Evolutionary conservation across 139 green algal genomes (phyloP).

Genomic region (Edaphochlamys debaryana): DNA sequence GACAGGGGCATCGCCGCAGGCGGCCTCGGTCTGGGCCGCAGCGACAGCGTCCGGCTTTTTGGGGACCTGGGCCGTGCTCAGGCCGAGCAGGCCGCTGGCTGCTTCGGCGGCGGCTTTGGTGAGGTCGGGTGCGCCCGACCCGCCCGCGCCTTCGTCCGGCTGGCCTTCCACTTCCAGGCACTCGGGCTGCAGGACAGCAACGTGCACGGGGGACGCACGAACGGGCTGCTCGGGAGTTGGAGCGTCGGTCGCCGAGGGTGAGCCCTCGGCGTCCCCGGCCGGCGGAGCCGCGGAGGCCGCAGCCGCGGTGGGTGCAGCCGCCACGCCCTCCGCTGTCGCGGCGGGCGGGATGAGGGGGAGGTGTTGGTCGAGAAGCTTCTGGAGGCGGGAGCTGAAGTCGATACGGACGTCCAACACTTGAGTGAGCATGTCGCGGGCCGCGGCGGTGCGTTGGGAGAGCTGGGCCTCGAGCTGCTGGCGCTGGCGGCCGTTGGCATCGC

Average conservation of each 20-base stretch:
- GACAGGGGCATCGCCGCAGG: too few relatives aligned
- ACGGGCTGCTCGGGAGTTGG: not conserved
- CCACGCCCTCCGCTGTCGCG: not conserved
- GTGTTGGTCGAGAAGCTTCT: not conserved
- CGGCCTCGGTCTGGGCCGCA: not conserved
- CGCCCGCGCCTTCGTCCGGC: too few relatives aligned
- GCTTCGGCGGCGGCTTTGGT: too few relatives aligned
- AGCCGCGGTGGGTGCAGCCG: too few relatives aligned
- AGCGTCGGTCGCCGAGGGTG: too few relatives aligned
- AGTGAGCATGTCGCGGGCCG: not conserved
- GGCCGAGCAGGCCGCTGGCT: too few relatives aligned
- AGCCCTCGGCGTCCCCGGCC: too few relatives aligned
- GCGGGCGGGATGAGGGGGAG: not conserved
- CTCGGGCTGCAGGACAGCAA: not conserved
- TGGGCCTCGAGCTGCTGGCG: not conserved
- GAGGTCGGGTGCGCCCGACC: too few relatives aligned
- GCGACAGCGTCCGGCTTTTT: not conserved
- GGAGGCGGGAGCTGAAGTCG: not conserved
- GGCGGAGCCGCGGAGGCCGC: too few relatives aligned
- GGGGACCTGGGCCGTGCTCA: not conserved
- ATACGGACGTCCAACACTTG: not conserved
- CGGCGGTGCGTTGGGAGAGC: not conserved
- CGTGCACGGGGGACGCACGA: not conserved
- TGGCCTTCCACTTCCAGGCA: too few relatives aligned
- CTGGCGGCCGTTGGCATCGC: not conserved